These are phyloP conservation scores for Mentha longifolia DNA, from an alignment of 257 asterid species.

Conservation along the genomic window DNA sequence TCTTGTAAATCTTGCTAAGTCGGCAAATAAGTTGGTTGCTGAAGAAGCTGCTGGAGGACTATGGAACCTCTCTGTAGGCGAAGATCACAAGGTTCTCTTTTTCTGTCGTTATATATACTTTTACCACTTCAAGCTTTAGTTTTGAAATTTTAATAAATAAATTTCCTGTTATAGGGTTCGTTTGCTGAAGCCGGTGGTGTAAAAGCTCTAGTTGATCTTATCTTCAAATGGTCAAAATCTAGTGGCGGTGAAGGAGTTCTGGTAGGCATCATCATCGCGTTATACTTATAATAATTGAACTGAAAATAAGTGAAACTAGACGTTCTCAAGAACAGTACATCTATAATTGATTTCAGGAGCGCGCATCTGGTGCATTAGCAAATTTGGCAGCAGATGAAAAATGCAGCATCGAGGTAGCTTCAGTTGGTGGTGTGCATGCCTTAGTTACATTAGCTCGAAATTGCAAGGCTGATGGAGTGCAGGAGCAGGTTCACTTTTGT, in stretches of 20 bases:
- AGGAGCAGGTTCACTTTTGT: constrained; percentile 67
- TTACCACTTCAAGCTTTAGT: not conserved
- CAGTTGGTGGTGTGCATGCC: constrained; percentile 75
- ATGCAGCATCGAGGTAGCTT: constrained; percentile 81
- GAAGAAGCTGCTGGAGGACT: constrained; percentile 94
- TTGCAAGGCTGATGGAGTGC: constrained; percentile 86
- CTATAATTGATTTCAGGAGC: constrained; percentile 60
- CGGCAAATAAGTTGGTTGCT: constrained; percentile 74
- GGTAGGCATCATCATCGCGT: constrained; percentile 43
- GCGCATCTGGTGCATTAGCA: constrained; percentile 91
- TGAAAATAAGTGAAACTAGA: not conserved
- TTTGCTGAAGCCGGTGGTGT: constrained; percentile 88
- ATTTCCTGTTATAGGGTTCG: constrained; percentile 55
- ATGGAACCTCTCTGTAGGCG: constrained; percentile 89
- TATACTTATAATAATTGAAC: not conserved
- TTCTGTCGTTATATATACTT: constrained; percentile 2
- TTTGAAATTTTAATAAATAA: not conserved
- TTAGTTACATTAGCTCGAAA: constrained; percentile 71
- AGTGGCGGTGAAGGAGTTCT: constrained; percentile 74
- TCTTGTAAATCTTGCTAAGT: constrained; percentile 70
- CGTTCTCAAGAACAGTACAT: constrained; percentile 1
- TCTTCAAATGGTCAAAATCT: constrained; percentile 77
- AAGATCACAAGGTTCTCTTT: constrained; percentile 74
- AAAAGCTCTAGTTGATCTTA: constrained; percentile 79
- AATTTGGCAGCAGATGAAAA: constrained; percentile 95